Evolutionary conservation across 192 early-diverging fungal species (phyloP), one percentile per base, ranked within the genome.

Genomic region (Umbelopsis sp.): DNA sequence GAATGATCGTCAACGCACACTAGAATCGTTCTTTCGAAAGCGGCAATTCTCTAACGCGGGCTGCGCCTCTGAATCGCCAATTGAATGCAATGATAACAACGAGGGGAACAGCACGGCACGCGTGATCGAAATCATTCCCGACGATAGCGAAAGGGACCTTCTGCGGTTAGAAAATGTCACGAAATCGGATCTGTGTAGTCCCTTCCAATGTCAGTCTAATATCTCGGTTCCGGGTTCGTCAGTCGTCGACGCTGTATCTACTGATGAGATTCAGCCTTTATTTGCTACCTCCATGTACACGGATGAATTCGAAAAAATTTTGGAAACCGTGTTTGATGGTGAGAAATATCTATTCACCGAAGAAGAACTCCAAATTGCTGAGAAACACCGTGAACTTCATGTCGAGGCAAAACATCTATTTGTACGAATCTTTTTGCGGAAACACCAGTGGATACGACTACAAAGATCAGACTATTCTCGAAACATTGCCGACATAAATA

Each of bases 371-470:
- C 29, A 71, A 20, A 14, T 80, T 9, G 75, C 82, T 47, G 80
- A 77, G 45, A 77, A 56, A 3, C 81, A 75, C 68, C 31, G 73
- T 53, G n/a, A 45, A 14, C 62, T 84, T 9, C 45, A 69, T 73
- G 75, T 75, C 73, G 74, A 74, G 24, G 49, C 81, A 65, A 83
- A 80, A 49, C 78, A 83, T 44, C 31, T 83, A 22, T 80, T 83
- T 66, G 81, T 83, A 20, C 49, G 78, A 24, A 62, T 83, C 6
- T 80, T 83, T 52, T 45, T 83, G 20, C 68, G 81, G 21, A 83
- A 80, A 10, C 76, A 80, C 44, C 73, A 73, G 26, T 80, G 80
- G 77, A 73, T 80, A 9, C 72, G 72, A 36, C 43, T 72, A 21
- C 52, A 41, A 29, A 75, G 79, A 25, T 65, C 79, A 1, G 75